Base-by-base conservation (phyloP, 2,329 filamentous ascomycete species). In the Fusarium sublunatum region DNA sequence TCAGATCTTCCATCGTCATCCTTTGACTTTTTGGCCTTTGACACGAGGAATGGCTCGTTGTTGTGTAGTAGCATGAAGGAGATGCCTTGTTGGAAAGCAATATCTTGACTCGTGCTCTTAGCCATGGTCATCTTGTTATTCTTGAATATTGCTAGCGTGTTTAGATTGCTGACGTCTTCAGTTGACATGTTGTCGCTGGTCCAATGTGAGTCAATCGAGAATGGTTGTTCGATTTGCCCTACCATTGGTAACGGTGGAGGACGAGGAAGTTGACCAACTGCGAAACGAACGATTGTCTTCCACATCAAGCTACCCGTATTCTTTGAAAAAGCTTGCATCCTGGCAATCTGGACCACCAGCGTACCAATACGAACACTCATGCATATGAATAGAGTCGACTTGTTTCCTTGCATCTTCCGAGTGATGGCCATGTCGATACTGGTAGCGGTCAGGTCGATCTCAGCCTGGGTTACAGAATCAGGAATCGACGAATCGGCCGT, bases 201-300 rank as follows among this genome's bases (percentile, higher is more conserved):
- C 41, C 41, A 44, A 8, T 44, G 29, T 7, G 22, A 8, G 4
- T 44, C 26, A n/a, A 28, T 44, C 8, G 41, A 44, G 12, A 44
- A 44, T 3, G 41, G 41, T 12, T 44, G 41, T 44, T 44, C 41
- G 10, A 44, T 44, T 19, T 32, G 28, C 2, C 41, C 41, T 11
- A 44, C 2, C 4, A 44, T 11, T 0, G 41, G 41, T 2, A 44
- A n/a, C 2, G 41, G 41, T 2, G 41, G 41, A 7, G 41, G 41
- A n/a, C 41, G 15, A 2, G 41, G 41, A 4, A 32, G 41, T 10
- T 26, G 13, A 9, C 29, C 3, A 8, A 44, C 41, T 6, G 28
- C 41, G 6, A 44, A 11, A 9, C 8, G 29, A 12, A 44, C 11
- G 2, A 39, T 2, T 6, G 28, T 44, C 15, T 44, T 46, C 29